A percentile compares a stretch with the other conserved stretches of the same genome.
These are phyloP conservation scores for Yamadazyma akitaensis DNA, from an alignment of 805 yeast species.

Conservation along the genomic window DNA sequence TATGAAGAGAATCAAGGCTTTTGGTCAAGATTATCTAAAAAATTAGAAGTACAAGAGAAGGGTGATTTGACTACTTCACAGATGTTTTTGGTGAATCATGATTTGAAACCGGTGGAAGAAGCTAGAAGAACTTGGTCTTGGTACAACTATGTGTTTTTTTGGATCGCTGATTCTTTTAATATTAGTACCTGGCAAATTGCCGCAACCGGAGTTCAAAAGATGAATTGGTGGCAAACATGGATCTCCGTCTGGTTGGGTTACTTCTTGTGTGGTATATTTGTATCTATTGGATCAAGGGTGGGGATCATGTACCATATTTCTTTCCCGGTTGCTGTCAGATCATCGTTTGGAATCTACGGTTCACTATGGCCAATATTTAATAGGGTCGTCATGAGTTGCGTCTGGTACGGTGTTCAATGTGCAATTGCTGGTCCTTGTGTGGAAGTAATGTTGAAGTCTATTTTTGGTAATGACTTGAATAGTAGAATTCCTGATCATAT, in stretches of 20 bases:
- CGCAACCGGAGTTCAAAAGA: slow-evolving; percentile 67
- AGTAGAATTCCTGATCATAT: slow-evolving; percentile 63
- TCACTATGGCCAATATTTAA: slow-evolving; percentile 85
- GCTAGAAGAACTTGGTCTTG: slow-evolving; percentile 81
- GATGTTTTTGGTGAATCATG: slow-evolving; percentile 68
- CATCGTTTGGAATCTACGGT: slow-evolving; percentile 85
- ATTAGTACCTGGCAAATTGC: slow-evolving; percentile 92
- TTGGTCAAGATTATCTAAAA: slow-evolving; percentile 12
- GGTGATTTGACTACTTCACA: slow-evolving; percentile 52
- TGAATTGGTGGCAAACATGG: slow-evolving; percentile 93
- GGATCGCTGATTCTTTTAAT: slow-evolving; percentile 90
- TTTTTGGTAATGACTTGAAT: slow-evolving; percentile 65
- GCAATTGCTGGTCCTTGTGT: slow-evolving; percentile 85
- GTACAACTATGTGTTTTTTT: slow-evolving; percentile 74
- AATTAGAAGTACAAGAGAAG: slow-evolving; percentile 31
- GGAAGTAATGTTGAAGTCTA: slow-evolving; percentile 66
- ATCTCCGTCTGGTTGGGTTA: slow-evolving; percentile 86
- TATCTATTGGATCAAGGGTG: slow-evolving; percentile 67
- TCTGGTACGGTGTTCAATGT: slow-evolving; percentile 87
- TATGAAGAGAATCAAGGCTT: slow-evolving; percentile 11
- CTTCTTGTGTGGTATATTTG: slow-evolving; percentile 62
- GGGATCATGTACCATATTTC: slow-evolving; percentile 81
- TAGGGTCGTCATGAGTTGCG: slow-evolving; percentile 81
- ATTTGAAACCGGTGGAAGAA: slow-evolving; percentile 74
- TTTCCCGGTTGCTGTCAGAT: slow-evolving; percentile 78